Evolutionary conservation across 2,329 filamentous ascomycete species (phyloP).

Genomic region (Emydomyces testavorans): DNA sequence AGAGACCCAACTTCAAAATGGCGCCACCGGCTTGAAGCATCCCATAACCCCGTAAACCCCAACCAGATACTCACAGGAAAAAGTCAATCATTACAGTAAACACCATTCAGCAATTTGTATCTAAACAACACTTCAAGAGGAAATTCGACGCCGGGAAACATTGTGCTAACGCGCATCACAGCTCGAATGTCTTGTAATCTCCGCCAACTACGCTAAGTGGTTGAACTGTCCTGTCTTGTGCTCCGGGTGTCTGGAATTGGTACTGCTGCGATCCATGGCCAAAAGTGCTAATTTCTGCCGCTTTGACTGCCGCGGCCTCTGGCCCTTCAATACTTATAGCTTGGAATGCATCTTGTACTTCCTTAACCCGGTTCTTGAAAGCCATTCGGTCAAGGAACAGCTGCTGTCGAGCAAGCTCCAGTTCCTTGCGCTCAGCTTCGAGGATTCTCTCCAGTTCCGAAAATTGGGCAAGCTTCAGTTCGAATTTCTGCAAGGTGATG

Average conservation of each 20-base stretch:
- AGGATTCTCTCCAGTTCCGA: conserved; percentile 89
- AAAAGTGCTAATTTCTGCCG: conserved; percentile 26
- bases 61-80: conserved; percentile 5
- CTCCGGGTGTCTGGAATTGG: conserved; percentile 31
- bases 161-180: conserved; percentile 23
- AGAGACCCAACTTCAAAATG: conserved; percentile 1
- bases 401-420: conserved; percentile 84
- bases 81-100: neutral
- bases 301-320: conserved; percentile 32
- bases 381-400: conserved; percentile 83
- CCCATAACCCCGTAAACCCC: conserved; percentile 5
- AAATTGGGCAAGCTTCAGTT: conserved; percentile 92
- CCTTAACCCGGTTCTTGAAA: conserved; percentile 76
- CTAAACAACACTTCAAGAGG: too few relatives aligned
- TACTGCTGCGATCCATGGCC: conserved; percentile 30
- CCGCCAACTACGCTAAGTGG: conserved; percentile 34
- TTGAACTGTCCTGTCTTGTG: conserved; percentile 22
- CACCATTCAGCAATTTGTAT: neutral
- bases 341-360: conserved; percentile 62
- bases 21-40: conserved; percentile 9
- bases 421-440: conserved; percentile 80
- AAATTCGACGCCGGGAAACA: too few relatives aligned
- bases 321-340: conserved; percentile 33
- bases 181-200: conserved; percentile 34
- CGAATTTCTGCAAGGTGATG: conserved; percentile 85